Percentiles rank a stretch among this genome's conserved stretches.
Evolutionary conservation across 108 stramenopile species (phyloP).

Genomic region (Poteriospumella lacustris): DNA sequence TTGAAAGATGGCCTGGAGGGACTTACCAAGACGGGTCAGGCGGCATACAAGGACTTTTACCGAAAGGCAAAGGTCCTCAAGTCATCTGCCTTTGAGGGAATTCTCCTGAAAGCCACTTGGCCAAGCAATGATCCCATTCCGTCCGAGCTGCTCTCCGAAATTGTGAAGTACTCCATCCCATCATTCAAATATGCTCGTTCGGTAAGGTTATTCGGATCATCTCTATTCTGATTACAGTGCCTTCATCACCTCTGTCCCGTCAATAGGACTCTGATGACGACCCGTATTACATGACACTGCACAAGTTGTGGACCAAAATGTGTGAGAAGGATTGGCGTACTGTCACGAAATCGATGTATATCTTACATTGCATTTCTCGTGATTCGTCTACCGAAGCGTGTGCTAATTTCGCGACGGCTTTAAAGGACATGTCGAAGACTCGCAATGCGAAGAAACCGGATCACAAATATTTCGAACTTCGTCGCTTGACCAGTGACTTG

Average conservation of each 20-base stretch:
- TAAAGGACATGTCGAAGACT: constrained; percentile 39
- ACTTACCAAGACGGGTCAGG: constrained; percentile 16
- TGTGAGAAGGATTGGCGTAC: constrained; percentile 53
- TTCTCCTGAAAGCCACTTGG: constrained; percentile 50
- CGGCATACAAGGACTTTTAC: constrained; percentile 4
- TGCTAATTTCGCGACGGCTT: constrained; percentile 27
- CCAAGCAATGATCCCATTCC: constrained; percentile 40
- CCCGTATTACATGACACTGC: constrained; percentile 53
- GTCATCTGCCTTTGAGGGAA: constrained; percentile 29
- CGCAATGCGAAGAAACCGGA: constrained; percentile 41
- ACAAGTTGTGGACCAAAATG: constrained; percentile 58
- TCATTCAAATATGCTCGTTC: constrained; percentile 17
- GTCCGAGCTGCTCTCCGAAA: constrained; percentile 32
- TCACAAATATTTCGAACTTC: constrained; percentile 36
- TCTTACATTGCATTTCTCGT: constrained; percentile 43
- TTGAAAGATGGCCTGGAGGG: background rate
- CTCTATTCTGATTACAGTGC: too few species aligned
- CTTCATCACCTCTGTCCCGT: constrained; percentile 20
- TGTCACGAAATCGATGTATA: constrained; percentile 42
- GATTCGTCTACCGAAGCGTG: constrained; percentile 35
- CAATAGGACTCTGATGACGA: constrained; percentile 48
- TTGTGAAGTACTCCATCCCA: constrained; percentile 27
- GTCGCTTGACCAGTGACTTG: constrained; percentile 18
- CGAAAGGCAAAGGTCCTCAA: constrained; percentile 5
- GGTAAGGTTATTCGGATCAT: too few species aligned